Evolutionary conservation across 2,329 filamentous ascomycete genomes (phyloP), one percentile per base, ranked within the genome.

Genomic region (Acephala macrosclerotiorum): DNA sequence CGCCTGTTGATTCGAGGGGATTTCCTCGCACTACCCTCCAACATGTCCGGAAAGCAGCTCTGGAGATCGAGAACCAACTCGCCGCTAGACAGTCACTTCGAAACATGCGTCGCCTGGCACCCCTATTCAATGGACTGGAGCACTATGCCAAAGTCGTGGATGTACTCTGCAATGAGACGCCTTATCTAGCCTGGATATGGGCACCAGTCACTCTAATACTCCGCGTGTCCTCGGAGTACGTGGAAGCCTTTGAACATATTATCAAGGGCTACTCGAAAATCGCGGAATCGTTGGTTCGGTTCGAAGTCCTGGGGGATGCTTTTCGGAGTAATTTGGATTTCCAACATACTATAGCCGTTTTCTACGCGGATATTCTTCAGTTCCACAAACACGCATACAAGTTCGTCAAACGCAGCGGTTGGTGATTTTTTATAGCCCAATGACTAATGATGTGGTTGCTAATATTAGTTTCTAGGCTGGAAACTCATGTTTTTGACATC

Each of bases 351-450:
- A 65, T 84, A 0, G 81, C 80, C 0, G 67, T 80, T 0, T 82
- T 83, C 47, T 85, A 85, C 42, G 72, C 77, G 0, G 80, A 85
- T 18, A 83, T 85, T 22, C 72, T 85, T 0, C 63, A 78, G 5
- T 85, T 85, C 29, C 83, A 85, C 55, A 78, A 78, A 33, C 58
- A 79, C 3, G 81, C 82, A 0, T 85, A 85, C 64, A 78, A 77
- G 12, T 83, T 83, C 45, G 76, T 85, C n/a, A 72, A 76, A 33
- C 36, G 61, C 9, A 63, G 40, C 25, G 12, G 55, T 63, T 58
- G 58, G 55, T 58, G 22, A 1, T 33, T 33, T 47, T 14, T n/a
- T 16, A 20, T 36, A 25, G 1, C 2, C 11, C 14, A 63, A 35
- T 26, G n/a, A n/a, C 53, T 12, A 25, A 26, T 14, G n/a, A n/a